These are phyloP conservation scores for Diaporthe sp. DNA, from an alignment of 2,329 filamentous ascomycete species.

Conservation along the genomic window DNA sequence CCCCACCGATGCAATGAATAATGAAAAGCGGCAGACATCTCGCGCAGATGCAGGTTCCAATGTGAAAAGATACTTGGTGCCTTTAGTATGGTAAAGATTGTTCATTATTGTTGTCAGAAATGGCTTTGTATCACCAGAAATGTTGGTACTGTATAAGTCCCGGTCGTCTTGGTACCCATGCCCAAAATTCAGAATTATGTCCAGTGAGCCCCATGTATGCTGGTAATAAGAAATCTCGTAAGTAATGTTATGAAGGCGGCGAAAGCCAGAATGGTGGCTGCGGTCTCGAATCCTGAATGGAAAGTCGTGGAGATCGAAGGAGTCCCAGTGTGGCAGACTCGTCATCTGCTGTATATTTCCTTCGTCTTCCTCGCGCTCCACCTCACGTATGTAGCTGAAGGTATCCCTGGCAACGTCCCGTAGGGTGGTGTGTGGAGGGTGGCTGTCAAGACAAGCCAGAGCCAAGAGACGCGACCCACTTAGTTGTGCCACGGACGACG, in stretches of 20 bases:
- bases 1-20: neutral
- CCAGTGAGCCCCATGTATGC: neutral
- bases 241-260: no score
- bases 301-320: neutral
- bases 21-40: neutral
- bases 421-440: neutral
- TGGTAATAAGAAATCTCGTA: neutral
- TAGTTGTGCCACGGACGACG: neutral
- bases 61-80: accelerated
- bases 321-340: neutral
- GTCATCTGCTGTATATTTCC: accelerated
- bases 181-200: neutral
- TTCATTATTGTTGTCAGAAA: neutral
- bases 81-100: neutral
- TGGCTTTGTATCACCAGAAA: neutral
- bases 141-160: no score
- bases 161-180: no score
- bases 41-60: accelerated
- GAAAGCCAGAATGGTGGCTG: no score
- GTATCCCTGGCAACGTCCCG: neutral
- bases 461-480: neutral
- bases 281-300: neutral
- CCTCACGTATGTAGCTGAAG: neutral
- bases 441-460: neutral
- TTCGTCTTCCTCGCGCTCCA: neutral